Conservation (phyloP, 2,329 filamentous ascomycete genomes). For the Scleromitrula shiraiana region DNA sequence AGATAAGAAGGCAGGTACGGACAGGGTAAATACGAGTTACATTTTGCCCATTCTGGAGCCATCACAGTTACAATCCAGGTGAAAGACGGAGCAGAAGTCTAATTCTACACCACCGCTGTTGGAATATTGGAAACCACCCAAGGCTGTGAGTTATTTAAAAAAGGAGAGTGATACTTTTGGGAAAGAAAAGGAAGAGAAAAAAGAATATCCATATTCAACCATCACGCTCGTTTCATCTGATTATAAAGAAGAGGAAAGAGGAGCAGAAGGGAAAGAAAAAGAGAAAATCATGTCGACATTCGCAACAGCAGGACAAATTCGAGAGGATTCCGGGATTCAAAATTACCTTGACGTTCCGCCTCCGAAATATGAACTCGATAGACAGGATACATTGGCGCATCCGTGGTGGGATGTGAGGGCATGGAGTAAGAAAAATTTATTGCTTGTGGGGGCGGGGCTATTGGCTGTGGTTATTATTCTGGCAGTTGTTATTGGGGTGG, state of each 20-base stretch:
- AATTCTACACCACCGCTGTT: not conserved
- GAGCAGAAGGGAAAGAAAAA: no score
- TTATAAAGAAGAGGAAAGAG: no score
- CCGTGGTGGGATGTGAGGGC: slow-evolving; percentile 40
- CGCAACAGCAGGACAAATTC: slow-evolving; percentile 11
- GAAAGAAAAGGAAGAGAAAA: no score
- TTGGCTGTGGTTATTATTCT: slow-evolving; percentile 37
- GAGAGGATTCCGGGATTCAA: no score
- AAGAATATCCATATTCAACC: no score
- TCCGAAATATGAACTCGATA: slow-evolving; percentile 18
- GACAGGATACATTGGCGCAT: slow-evolving; percentile 12
- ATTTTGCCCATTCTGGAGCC: no score
- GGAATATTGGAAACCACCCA: not conserved
- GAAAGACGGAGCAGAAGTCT: no score
- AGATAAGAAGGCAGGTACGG: no score
- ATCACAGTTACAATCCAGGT: no score
- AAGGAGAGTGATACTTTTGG: slow-evolving; percentile 7
- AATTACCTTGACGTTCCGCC: no score
- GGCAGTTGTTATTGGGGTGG: slow-evolving; percentile 37
- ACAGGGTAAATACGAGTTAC: no score
- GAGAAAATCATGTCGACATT: slow-evolving; percentile 14
- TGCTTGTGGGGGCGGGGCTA: slow-evolving; percentile 32
- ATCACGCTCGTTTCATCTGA: not conserved
- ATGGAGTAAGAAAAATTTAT: slow-evolving; percentile 47
- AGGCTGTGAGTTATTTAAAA: not conserved